Conservation (phyloP, 768 basidiomycete species). For the Lentinula raphanica region DNA sequence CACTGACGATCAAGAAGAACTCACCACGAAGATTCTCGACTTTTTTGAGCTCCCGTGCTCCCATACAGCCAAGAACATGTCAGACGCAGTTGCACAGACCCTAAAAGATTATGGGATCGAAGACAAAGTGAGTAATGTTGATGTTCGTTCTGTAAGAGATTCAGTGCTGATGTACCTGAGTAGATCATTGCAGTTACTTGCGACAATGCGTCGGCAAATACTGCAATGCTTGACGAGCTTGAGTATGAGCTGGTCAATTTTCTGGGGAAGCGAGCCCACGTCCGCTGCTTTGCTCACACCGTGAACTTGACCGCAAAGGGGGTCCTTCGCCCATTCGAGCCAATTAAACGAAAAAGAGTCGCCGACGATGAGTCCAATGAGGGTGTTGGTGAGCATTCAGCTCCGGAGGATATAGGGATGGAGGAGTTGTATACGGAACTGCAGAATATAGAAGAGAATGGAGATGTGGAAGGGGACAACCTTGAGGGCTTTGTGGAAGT, state of each 20-base stretch:
- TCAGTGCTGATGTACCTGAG: background rate
- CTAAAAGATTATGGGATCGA: background rate
- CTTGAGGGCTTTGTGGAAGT: background rate
- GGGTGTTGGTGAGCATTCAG: background rate
- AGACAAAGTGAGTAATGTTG: background rate
- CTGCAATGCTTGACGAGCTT: too few relatives aligned
- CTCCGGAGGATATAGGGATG: background rate
- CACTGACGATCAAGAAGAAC: background rate
- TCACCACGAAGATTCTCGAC: background rate
- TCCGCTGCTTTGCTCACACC: too few relatives aligned
- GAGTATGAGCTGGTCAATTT: too few relatives aligned
- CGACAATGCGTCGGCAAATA: too few relatives aligned
- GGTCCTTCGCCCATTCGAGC: too few relatives aligned
- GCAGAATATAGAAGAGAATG: background rate
- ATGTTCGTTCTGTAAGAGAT: background rate
- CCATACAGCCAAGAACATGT: background rate
- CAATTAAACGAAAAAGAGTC: too few relatives aligned
- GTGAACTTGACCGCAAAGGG: too few relatives aligned
- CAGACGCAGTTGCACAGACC: background rate
- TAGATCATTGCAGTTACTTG: too few relatives aligned
- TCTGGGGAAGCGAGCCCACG: too few relatives aligned
- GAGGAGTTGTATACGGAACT: background rate
- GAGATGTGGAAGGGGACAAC: background rate
- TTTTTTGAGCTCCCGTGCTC: background rate
- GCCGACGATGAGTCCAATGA: too few relatives aligned